phyloP scores from a whole-genome alignment of 1,139 yeast genomes.

The Geotrichum macrosporum region DNA sequence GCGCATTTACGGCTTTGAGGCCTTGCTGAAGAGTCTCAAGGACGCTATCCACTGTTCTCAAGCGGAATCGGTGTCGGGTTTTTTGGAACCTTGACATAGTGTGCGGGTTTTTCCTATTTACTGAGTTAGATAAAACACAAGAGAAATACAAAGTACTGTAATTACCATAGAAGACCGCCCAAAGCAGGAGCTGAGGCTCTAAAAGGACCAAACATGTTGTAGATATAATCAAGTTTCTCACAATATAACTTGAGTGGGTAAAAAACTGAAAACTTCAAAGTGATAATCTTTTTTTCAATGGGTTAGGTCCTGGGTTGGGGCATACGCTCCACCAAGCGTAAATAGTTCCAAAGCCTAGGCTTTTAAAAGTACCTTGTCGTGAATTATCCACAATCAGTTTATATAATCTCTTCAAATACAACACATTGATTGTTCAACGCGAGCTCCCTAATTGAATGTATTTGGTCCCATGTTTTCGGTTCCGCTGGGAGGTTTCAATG shows the following conservation, averaged over 20 bases:
- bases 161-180: slow-evolving; percentile 84
- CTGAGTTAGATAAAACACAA: not conserved
- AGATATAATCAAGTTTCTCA: not conserved
- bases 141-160: too few species aligned
- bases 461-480: too few species aligned
- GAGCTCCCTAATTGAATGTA: too few species aligned
- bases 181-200: slow-evolving; percentile 56
- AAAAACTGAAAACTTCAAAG: not conserved
- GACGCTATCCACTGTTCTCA: slow-evolving; percentile 75
- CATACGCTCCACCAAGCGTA: not conserved
- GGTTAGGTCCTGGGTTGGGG: not conserved
- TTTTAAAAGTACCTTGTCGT: too few species aligned
- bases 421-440: too few species aligned
- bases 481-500: too few species aligned
- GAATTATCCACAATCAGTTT: too few species aligned
- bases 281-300: not conserved
- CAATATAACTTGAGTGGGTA: not conserved
- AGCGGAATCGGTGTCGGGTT: slow-evolving; percentile 73
- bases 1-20: slow-evolving; percentile 47
- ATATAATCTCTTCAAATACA: too few species aligned
- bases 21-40: slow-evolving; percentile 67
- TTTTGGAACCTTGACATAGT: slow-evolving; percentile 80
- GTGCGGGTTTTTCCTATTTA: slow-evolving; percentile 55
- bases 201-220: slow-evolving; percentile 77
- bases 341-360: too few species aligned